A percentile compares a stretch with the other conserved stretches of the same genome.
phyloP scores from a whole-genome alignment of 129 eudicot genomes.

The Flaveria trinervia region DNA sequence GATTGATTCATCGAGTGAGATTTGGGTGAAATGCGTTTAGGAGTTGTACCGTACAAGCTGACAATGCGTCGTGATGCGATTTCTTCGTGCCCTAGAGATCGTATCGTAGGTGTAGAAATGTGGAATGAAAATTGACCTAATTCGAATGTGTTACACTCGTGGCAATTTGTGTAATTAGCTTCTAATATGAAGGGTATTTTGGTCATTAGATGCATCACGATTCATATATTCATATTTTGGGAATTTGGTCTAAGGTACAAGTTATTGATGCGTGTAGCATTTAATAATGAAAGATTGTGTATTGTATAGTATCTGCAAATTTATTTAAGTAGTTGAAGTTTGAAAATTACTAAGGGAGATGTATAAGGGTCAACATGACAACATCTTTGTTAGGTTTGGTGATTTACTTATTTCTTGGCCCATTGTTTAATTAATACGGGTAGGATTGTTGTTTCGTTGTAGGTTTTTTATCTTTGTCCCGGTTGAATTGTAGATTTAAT shows the following conservation, averaged over 20 bases:
- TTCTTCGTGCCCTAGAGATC: background rate
- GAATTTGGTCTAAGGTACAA: conserved; percentile 27
- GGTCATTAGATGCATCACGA: conserved; percentile 12
- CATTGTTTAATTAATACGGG: background rate
- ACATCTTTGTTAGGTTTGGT: conserved; percentile 30
- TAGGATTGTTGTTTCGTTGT: background rate
- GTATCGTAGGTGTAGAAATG: no score
- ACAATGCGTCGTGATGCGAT: conserved; percentile 20
- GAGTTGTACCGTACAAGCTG: conserved; percentile 30
- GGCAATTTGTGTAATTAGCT: conserved; percentile 18
- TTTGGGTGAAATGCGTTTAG: no score
- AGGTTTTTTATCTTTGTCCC: background rate
- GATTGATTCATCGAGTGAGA: no score
- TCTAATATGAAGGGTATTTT: conserved; percentile 12
- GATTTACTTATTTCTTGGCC: conserved; percentile 10
- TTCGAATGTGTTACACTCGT: background rate
- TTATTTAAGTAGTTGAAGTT: conserved; percentile 21
- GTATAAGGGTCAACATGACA: conserved; percentile 17
- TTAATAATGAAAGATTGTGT: conserved; percentile 26
- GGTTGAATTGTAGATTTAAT: background rate
- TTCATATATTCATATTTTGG: no score
- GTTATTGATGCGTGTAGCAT: conserved; percentile 35
- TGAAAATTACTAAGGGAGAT: conserved; percentile 13
- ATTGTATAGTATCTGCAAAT: conserved; percentile 7
- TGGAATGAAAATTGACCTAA: no score